Percentiles rank a stretch among this genome's conserved stretches.
Conservation (phyloP, 495 filamentous ascomycete species). For the Chaetomium cochliodes region DNA sequence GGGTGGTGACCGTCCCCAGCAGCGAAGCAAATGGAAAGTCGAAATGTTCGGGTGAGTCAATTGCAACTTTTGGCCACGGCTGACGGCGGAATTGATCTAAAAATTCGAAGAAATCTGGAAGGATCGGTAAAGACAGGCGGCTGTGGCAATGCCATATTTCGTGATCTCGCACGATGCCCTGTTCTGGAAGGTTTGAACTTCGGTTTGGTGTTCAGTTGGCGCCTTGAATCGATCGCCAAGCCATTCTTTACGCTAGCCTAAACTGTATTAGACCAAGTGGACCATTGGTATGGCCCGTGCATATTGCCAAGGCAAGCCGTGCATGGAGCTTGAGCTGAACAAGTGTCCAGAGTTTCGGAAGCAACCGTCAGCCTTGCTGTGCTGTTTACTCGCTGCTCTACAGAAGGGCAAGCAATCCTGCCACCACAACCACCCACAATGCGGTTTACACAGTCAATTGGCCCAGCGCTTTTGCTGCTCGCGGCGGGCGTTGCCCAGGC, state of each 20-base stretch:
- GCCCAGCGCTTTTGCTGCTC: conserved; percentile 48
- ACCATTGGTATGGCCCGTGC: background rate
- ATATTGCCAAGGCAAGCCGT: conserved; percentile 23
- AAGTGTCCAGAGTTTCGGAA: conserved; percentile 36
- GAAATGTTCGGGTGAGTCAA: too few species aligned
- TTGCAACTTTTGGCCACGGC: too few species aligned
- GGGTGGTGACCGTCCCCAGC: background rate
- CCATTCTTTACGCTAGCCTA: background rate
- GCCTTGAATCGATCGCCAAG: background rate
- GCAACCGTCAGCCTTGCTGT: conserved; percentile 26
- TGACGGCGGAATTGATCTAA: too few species aligned
- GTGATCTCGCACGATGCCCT: background rate
- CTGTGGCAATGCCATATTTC: background rate
- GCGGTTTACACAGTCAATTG: conserved; percentile 52
- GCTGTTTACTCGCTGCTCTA: conserved; percentile 20
- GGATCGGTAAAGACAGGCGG: too few species aligned
- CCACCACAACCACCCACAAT: conserved; percentile 37
- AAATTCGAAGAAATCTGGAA: too few species aligned
- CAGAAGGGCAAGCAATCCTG: conserved; percentile 2
- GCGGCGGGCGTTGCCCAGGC: conserved; percentile 52
- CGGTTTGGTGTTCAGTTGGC: background rate
- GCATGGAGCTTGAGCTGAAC: conserved; percentile 31
- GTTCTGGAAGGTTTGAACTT: background rate
- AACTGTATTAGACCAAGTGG: background rate
- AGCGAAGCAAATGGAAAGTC: background rate